Percentiles rank a stretch among this genome's conserved stretches.
These are phyloP conservation scores for Mucor velutinosus DNA, from an alignment of 371 early-diverging fungal species.

Conservation along the genomic window DNA sequence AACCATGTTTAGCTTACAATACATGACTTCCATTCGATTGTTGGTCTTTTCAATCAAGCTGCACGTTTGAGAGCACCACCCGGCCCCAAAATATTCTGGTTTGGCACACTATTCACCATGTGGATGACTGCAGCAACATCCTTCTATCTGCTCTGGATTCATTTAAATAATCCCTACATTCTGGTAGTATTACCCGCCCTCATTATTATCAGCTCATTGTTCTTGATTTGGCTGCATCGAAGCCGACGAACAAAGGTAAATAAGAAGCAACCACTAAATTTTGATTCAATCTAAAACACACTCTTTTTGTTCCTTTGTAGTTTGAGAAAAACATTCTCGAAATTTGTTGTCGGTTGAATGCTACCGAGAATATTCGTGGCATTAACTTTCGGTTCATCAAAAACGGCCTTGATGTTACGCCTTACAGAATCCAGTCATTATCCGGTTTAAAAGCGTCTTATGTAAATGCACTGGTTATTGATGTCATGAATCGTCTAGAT, in stretches of 20 bases:
- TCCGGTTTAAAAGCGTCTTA: slow-evolving; percentile 11
- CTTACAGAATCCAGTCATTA: slow-evolving; percentile 3
- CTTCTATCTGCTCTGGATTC: slow-evolving; percentile 26
- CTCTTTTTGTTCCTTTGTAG: slow-evolving; percentile 15
- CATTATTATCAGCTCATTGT: slow-evolving; percentile 22
- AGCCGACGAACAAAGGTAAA: slow-evolving; percentile 28
- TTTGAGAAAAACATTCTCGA: slow-evolving; percentile 44
- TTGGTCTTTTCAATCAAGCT: slow-evolving; percentile 38
- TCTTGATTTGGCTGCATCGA: slow-evolving; percentile 29
- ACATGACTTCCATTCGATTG: slow-evolving; percentile 34
- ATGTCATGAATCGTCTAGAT: not conserved
- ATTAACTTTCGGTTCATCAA: slow-evolving; percentile 45
- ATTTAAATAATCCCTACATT: slow-evolving; percentile 11
- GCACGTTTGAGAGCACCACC: slow-evolving; percentile 32
- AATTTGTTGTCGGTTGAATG: slow-evolving; percentile 45
- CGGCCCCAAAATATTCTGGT: slow-evolving; percentile 28
- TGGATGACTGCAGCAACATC: slow-evolving; percentile 28
- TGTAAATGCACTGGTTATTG: slow-evolving; percentile 7
- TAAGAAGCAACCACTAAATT: not conserved
- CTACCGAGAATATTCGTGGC: slow-evolving; percentile 52
- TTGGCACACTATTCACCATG: slow-evolving; percentile 13
- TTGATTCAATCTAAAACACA: not conserved
- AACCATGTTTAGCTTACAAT: slow-evolving; percentile 26
- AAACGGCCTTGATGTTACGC: slow-evolving; percentile 23
- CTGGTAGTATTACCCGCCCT: slow-evolving; percentile 27